A percentile compares a stretch with the other conserved stretches of the same genome.
Evolutionary conservation across 202 grass and related monocot genomes (phyloP).

Genomic region (Zoysia matrella): DNA sequence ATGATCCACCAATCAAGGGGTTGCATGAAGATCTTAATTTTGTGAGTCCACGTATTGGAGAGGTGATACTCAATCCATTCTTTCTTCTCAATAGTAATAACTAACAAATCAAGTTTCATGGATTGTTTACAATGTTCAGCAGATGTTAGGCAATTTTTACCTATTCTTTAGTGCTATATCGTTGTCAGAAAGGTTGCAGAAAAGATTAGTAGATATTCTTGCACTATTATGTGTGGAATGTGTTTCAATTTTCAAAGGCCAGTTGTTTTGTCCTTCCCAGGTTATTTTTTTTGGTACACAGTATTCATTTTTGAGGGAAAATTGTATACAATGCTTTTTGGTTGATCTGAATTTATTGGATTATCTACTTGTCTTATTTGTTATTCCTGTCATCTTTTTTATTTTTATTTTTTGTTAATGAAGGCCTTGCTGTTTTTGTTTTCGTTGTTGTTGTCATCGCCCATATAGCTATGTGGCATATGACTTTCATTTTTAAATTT

Average conservation of each 20-base stretch:
- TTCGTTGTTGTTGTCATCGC: not conserved
- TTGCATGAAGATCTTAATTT: slow-evolving; percentile 99
- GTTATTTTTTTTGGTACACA: slow-evolving; percentile 24
- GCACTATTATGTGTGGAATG: slow-evolving; percentile 4
- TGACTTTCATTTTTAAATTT: slow-evolving; percentile 27
- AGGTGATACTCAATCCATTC: slow-evolving; percentile 60
- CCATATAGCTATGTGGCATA: slow-evolving; percentile 18
- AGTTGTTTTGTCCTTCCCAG: slow-evolving; percentile 11
- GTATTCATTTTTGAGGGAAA: not conserved
- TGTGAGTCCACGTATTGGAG: slow-evolving; percentile 97
- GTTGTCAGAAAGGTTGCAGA: not conserved
- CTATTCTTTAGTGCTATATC: slow-evolving; percentile 9
- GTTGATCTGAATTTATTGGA: slow-evolving; percentile 13
- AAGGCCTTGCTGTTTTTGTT: no score
- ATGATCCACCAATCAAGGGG: slow-evolving; percentile 91
- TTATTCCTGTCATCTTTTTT: not conserved
- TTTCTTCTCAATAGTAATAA: slow-evolving; percentile 16
- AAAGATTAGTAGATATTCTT: slow-evolving; percentile 8
- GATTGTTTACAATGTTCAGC: not conserved
- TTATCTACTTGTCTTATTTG: not conserved
- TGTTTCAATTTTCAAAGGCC: not conserved
- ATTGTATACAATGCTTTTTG: not conserved
- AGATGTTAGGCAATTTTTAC: not conserved
- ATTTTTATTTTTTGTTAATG: not conserved
- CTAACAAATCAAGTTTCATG: slow-evolving; percentile 29